Percentiles rank a stretch among this genome's conserved stretches.
Conservation (phyloP, 768 basidiomycete species). For the Russula lepida region DNA sequence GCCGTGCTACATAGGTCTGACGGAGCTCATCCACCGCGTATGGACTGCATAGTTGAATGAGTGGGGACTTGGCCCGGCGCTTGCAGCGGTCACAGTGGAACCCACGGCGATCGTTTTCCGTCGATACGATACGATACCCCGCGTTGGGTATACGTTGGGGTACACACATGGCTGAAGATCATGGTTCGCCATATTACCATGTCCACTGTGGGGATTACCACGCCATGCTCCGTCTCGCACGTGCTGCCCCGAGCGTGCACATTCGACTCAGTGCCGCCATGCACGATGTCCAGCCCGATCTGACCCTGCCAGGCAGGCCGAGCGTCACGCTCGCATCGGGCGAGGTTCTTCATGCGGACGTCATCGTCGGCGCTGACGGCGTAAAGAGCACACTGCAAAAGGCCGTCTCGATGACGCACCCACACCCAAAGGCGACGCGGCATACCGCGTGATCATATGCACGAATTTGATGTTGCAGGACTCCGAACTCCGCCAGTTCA, state of each 20-base stretch:
- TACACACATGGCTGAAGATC: constrained; percentile 25
- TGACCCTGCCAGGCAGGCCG: constrained; percentile 20
- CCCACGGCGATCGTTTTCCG: constrained; percentile 34
- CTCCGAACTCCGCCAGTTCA: constrained; percentile 41
- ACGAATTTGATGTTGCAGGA: constrained; percentile 39
- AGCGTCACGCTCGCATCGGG: constrained; percentile 30
- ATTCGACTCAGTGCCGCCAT: constrained; percentile 31
- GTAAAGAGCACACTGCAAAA: constrained; percentile 44
- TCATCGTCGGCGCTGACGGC: constrained; percentile 34
- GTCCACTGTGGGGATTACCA: constrained; percentile 39
- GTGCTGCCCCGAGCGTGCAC: constrained; percentile 25
- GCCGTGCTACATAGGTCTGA: too few species aligned
- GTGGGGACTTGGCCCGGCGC: constrained; percentile 25
- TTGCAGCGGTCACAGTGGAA: constrained; percentile 28
- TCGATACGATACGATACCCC: constrained; percentile 30
- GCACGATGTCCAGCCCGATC: constrained; percentile 27
- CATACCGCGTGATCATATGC: constrained; percentile 48
- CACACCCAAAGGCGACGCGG: constrained; percentile 50
- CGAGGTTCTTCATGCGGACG: constrained; percentile 31
- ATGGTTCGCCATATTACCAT: constrained; percentile 36
- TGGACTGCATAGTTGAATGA: constrained; percentile 59
- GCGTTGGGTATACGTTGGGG: constrained; percentile 33
- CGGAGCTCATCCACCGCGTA: constrained; percentile 72
- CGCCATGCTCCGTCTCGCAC: constrained; percentile 31
- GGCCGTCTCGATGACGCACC: constrained; percentile 39